Percentiles rank a stretch among this genome's conserved stretches.
Evolutionary conservation across 495 filamentous ascomycete species (phyloP).

Genomic region (Symbiotaphrina buchneri): DNA sequence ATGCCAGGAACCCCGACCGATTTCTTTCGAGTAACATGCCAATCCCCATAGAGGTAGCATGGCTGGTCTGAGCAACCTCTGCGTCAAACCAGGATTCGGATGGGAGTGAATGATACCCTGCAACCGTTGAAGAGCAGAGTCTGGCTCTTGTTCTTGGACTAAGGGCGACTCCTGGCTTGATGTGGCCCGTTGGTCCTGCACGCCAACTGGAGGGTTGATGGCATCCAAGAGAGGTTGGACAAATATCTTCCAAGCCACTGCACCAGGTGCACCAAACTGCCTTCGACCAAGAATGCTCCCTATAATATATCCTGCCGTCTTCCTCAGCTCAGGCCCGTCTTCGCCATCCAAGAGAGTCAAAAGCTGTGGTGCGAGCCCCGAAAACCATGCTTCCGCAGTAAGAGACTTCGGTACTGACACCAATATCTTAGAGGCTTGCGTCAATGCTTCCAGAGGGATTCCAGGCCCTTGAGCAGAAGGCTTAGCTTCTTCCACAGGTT

Average conservation of each 20-base stretch:
- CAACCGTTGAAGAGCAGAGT: constrained; percentile 29
- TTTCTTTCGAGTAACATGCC: constrained; percentile 25
- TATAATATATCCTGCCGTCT: constrained; percentile 47
- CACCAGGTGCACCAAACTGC: constrained; percentile 40
- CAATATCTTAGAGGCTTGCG: constrained; percentile 38
- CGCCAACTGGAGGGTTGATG: constrained; percentile 35
- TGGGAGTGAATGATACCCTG: constrained; percentile 35
- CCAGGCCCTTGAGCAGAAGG: constrained; percentile 24
- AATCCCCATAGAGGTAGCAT: constrained; percentile 50
- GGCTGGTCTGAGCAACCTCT: constrained; percentile 38
- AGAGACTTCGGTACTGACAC: constrained; percentile 37
- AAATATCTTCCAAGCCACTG: constrained; percentile 46
- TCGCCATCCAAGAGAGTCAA: constrained; percentile 40
- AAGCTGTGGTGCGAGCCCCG: constrained; percentile 40
- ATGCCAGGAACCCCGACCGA: constrained; percentile 11
- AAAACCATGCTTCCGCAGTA: constrained; percentile 33
- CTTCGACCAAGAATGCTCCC: constrained; percentile 49
- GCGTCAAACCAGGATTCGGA: constrained; percentile 51
- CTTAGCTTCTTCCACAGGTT: constrained; percentile 2
- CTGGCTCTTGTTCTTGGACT: constrained; percentile 15
- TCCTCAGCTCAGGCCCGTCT: constrained; percentile 37
- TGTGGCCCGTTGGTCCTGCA: too few species aligned
- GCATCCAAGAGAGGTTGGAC: constrained; percentile 37
- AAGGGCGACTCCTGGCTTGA: constrained; percentile 10
- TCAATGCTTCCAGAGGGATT: constrained; percentile 51